These are phyloP conservation scores for carrot (Daucus carota) DNA, from an alignment of 129 eudicot genomes.

Conservation along the genomic window DNA sequence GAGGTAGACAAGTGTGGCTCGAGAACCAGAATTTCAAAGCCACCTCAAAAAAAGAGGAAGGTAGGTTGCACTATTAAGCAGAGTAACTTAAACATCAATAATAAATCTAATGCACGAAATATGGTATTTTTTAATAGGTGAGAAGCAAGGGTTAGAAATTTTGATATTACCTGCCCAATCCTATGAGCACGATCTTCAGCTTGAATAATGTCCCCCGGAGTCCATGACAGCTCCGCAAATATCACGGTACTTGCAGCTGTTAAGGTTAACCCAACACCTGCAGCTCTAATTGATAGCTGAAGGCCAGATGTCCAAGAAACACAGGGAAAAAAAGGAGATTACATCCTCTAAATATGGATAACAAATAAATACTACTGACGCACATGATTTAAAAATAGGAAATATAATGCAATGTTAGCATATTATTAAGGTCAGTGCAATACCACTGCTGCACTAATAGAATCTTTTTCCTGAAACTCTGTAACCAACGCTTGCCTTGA, in stretches of 20 bases:
- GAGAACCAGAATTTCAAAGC: background rate
- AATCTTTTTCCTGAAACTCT: slow-evolving; percentile 83
- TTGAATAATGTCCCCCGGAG: slow-evolving; percentile 95
- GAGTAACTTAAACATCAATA: background rate
- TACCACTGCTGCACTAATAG: slow-evolving; percentile 88
- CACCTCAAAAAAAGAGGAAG: background rate
- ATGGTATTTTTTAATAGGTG: background rate
- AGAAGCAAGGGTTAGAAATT: background rate
- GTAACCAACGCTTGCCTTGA: slow-evolving; percentile 81
- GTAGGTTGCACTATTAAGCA: background rate
- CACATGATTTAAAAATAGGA: background rate
- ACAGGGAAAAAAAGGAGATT: background rate
- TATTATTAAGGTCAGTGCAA: slow-evolving; percentile 5
- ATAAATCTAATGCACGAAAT: background rate
- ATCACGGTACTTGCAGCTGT: slow-evolving; percentile 98
- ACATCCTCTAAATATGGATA: background rate
- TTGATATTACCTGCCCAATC: slow-evolving; percentile 71
- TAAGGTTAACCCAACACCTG: slow-evolving; percentile 87
- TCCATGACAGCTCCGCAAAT: slow-evolving; percentile 96
- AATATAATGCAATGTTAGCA: background rate
- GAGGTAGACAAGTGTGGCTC: background rate
- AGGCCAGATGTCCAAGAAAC: slow-evolving; percentile 11
- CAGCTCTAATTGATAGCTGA: slow-evolving; percentile 94
- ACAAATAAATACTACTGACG: background rate
- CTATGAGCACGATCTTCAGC: slow-evolving; percentile 99